Percentiles rank a stretch among this genome's conserved stretches.
These are phyloP conservation scores for Phyllosticta paracitricarpa DNA, from an alignment of 2,329 filamentous ascomycete genomes.

Conservation along the genomic window DNA sequence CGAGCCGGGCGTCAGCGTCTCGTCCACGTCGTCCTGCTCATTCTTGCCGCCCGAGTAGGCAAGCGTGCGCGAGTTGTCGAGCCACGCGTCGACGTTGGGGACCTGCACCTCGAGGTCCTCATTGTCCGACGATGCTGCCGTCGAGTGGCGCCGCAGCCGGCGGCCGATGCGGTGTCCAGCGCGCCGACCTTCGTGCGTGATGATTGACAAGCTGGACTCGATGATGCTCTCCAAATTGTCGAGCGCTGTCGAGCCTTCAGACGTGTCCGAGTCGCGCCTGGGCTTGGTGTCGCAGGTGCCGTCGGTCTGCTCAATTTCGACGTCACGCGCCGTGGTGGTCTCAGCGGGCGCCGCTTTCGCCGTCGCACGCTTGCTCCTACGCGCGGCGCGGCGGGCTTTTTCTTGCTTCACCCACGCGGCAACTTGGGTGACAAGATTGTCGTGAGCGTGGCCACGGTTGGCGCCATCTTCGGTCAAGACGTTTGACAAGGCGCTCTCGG, in stretches of 20 bases:
- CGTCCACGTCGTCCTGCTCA: slow-evolving; percentile 31
- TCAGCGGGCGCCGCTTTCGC: slow-evolving; percentile 18
- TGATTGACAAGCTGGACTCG: slow-evolving; percentile 51
- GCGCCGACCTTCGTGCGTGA: slow-evolving; percentile 25
- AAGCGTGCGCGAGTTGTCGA: slow-evolving; percentile 87
- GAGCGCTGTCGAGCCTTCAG: slow-evolving; percentile 62
- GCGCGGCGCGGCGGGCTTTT: slow-evolving; percentile 53
- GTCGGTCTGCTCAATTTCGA: slow-evolving; percentile 3
- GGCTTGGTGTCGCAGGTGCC: slow-evolving; percentile 22
- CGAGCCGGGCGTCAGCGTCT: slow-evolving; percentile 27
- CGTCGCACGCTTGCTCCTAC: slow-evolving; percentile 37
- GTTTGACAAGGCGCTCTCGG: slow-evolving; percentile 4
- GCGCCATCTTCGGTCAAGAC: slow-evolving; percentile 4
- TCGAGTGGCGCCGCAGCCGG: slow-evolving; percentile 27
- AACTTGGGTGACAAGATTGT: background rate
- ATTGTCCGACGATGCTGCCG: slow-evolving; percentile 66
- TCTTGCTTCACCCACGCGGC: slow-evolving; percentile 71
- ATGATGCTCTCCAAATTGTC: slow-evolving; percentile 74
- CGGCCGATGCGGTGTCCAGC: slow-evolving; percentile 12
- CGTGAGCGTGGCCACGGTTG: slow-evolving; percentile 7
- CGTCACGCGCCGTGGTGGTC: background rate
- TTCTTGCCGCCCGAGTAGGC: slow-evolving; percentile 54
- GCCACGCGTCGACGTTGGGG: slow-evolving; percentile 69
- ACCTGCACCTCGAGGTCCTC: slow-evolving; percentile 82
- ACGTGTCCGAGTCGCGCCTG: slow-evolving; percentile 48